Evolutionary conservation across 495 filamentous ascomycete genomes (phyloP).

Genomic region (Clavariopsis aquatica): DNA sequence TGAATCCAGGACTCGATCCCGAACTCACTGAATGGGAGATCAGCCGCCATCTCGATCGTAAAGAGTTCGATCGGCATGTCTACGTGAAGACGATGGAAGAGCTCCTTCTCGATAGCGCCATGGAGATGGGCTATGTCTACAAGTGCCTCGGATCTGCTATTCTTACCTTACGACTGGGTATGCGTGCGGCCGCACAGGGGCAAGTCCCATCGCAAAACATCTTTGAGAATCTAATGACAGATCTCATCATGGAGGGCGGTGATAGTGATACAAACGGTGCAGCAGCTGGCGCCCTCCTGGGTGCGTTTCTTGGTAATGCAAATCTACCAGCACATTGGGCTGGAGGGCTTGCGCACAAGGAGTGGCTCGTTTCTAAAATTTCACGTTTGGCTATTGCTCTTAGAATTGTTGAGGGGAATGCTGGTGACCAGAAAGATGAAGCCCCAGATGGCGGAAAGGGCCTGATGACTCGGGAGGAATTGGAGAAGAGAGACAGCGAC

Average conservation of each 20-base stretch:
- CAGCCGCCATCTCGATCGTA: constrained; percentile 39
- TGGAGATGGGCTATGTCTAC: constrained; percentile 54
- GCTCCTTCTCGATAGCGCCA: constrained; percentile 45
- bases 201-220: constrained; percentile 23
- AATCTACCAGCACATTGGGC: constrained; percentile 49
- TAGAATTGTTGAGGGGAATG: constrained; percentile 18
- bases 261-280: constrained; percentile 56
- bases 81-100: constrained; percentile 39
- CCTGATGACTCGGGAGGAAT: constrained; percentile 15
- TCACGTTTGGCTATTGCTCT: constrained; percentile 24
- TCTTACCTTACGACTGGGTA: constrained; percentile 44
- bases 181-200: constrained; percentile 32
- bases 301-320: constrained; percentile 48
- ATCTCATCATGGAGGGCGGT: constrained; percentile 52
- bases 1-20: constrained; percentile 25
- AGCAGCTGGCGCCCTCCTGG: constrained; percentile 51
- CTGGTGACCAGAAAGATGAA: constrained; percentile 24
- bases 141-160: constrained; percentile 51
- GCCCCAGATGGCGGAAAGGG: constrained; percentile 26
- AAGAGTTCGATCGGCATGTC: constrained; percentile 45
- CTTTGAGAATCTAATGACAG: constrained; percentile 50
- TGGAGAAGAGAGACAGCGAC: constrained; percentile 25
- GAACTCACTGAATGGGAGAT: constrained; percentile 24
- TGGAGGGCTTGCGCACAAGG: constrained; percentile 46
- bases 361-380: constrained; percentile 48